Percentiles rank a stretch among this genome's conserved stretches.
Conservation (phyloP, 768 basidiomycete genomes). For the Boletus patriciae region DNA sequence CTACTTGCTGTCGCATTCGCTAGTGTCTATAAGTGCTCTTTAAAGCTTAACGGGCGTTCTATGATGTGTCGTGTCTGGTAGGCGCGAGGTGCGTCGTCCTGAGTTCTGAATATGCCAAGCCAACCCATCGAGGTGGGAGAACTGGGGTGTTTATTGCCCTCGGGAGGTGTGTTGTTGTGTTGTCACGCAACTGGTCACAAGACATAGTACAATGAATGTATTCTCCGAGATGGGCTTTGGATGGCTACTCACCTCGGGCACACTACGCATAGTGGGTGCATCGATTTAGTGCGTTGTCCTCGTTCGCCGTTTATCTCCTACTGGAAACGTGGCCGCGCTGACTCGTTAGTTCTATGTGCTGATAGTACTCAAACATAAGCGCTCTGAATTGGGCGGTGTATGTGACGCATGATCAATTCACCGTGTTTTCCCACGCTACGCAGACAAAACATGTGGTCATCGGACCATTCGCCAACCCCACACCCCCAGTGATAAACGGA, state of each 20-base stretch:
- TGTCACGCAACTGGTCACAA: slow-evolving; percentile 58
- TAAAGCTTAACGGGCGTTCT: neutral
- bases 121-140: slow-evolving; percentile 72
- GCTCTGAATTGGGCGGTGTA: slow-evolving; percentile 32
- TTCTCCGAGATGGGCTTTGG: slow-evolving; percentile 64
- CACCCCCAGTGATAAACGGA: slow-evolving; percentile 29
- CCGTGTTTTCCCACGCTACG: slow-evolving; percentile 27
- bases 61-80: slow-evolving; percentile 27
- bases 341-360: slow-evolving; percentile 62
- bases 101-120: slow-evolving; percentile 72
- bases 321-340: slow-evolving; percentile 69
- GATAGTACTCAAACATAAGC: slow-evolving; percentile 59
- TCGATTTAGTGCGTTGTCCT: slow-evolving; percentile 69
- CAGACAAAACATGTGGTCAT: slow-evolving; percentile 14
- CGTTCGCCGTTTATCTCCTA: slow-evolving; percentile 42
- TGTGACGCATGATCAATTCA: slow-evolving; percentile 26
- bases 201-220: slow-evolving; percentile 57
- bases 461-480: slow-evolving; percentile 19
- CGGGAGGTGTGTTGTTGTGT: slow-evolving; percentile 67
- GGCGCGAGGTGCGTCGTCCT: slow-evolving; percentile 73
- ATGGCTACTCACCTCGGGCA: slow-evolving; percentile 70
- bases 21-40: slow-evolving; percentile 54
- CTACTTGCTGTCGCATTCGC: slow-evolving; percentile 49
- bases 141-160: slow-evolving; percentile 78
- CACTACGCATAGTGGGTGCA: slow-evolving; percentile 76